Percentiles rank a stretch among this genome's conserved stretches.
These are phyloP conservation scores for Mucor racemosus DNA, from an alignment of 371 early-diverging fungal genomes.

Conservation along the genomic window DNA sequence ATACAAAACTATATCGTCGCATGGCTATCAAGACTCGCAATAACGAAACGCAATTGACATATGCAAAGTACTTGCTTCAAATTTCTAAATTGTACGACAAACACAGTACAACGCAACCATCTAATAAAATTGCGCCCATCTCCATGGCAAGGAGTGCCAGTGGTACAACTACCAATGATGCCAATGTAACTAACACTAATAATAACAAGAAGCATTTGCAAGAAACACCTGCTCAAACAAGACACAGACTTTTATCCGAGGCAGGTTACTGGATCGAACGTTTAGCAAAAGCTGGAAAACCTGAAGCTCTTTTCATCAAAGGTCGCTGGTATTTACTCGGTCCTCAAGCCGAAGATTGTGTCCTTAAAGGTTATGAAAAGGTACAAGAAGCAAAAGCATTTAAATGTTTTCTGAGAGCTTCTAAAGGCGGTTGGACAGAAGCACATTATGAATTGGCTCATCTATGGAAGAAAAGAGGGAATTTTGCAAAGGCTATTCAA, in stretches of 20 bases:
- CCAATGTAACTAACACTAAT: neutral
- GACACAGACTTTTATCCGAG: slow-evolving; percentile 50
- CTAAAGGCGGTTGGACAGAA: slow-evolving; percentile 39
- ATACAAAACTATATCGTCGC: slow-evolving; percentile 67
- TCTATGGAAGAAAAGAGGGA: slow-evolving; percentile 60
- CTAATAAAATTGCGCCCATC: neutral
- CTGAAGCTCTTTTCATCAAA: slow-evolving; percentile 74
- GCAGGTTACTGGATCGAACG: slow-evolving; percentile 77
- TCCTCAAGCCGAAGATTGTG: slow-evolving; percentile 40
- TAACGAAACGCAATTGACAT: slow-evolving; percentile 67
- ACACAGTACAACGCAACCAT: neutral
- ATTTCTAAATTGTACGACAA: slow-evolving; percentile 36
- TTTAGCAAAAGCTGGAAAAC: slow-evolving; percentile 65
- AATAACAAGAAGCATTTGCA: neutral
- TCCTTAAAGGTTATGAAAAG: slow-evolving; percentile 21
- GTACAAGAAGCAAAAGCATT: slow-evolving; percentile 39
- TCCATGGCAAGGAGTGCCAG: neutral
- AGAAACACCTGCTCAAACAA: slow-evolving; percentile 25
- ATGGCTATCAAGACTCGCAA: slow-evolving; percentile 78
- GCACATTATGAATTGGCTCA: slow-evolving; percentile 44
- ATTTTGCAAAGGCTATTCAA: slow-evolving; percentile 67
- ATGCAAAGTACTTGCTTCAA: slow-evolving; percentile 72
- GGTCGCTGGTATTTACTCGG: slow-evolving; percentile 73
- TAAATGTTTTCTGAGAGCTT: slow-evolving; percentile 46
- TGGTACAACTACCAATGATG: neutral